A percentile compares a stretch with the other conserved stretches of the same genome.
phyloP scores from a whole-genome alignment of 768 basidiomycete species.

The Fomitopsis serialis region DNA sequence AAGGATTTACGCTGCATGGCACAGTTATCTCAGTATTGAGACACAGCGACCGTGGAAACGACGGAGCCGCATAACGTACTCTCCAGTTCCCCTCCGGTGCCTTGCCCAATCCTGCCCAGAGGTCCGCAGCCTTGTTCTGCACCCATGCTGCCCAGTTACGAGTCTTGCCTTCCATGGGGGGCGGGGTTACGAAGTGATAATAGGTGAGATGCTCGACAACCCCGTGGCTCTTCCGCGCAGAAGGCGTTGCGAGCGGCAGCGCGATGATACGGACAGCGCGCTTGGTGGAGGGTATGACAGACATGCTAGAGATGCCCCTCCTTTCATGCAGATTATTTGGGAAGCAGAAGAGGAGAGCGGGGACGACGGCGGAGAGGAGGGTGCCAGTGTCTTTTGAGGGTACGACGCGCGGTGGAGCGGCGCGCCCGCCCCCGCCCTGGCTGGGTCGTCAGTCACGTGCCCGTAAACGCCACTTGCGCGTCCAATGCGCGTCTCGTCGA shows the following conservation, averaged over 20 bases:
- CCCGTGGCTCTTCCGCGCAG: constrained; percentile 7
- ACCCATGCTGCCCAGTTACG: constrained; percentile 43
- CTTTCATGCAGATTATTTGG: not conserved
- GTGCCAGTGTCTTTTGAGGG: no score
- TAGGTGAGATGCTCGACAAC: constrained; percentile 29
- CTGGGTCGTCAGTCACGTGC: not conserved
- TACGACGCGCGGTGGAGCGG: not conserved
- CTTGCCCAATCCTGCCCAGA: constrained; percentile 68
- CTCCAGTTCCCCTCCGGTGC: constrained; percentile 65
- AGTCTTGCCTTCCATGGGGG: constrained; percentile 20
- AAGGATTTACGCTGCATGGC: constrained; percentile 51
- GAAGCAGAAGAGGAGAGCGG: not conserved
- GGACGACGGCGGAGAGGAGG: no score
- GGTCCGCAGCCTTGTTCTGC: constrained; percentile 43
- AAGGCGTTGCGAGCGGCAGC: constrained; percentile 33
- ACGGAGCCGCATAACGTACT: constrained; percentile 36
- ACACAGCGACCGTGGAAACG: not conserved
- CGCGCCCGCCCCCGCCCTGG: not conserved
- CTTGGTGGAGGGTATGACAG: constrained; percentile 11
- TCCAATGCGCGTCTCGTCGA: not conserved
- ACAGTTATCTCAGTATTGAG: no score
- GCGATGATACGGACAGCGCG: constrained; percentile 41
- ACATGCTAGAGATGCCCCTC: not conserved
- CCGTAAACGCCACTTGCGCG: no score
- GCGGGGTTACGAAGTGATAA: constrained; percentile 34